Evolutionary conservation across 345 rosid species (phyloP).

Genomic region (Hibiscus tridactylites): DNA sequence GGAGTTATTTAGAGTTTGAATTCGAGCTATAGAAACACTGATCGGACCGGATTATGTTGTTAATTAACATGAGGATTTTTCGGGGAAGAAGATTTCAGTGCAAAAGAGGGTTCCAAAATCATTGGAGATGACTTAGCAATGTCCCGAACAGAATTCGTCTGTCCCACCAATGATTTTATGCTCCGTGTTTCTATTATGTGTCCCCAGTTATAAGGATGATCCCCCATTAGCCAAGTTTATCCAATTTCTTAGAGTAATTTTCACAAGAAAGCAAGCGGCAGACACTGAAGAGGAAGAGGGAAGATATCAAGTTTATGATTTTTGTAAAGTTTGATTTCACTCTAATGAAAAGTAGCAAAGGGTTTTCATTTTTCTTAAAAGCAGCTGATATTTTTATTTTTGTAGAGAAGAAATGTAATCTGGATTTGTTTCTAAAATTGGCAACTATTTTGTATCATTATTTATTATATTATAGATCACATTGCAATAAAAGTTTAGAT

Average conservation of each 20-base stretch:
- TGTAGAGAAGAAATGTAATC: background rate
- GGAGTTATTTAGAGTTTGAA: constrained; percentile 10
- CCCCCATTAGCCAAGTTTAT: constrained; percentile 35
- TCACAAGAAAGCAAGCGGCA: constrained; percentile 14
- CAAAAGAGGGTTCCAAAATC: constrained; percentile 26
- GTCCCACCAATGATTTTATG: too few species aligned
- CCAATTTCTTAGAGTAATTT: constrained; percentile 12
- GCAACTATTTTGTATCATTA: background rate
- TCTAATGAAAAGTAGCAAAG: constrained; percentile 4
- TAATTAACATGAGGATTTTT: constrained; percentile 8
- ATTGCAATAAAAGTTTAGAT: too few species aligned
- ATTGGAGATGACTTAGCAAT: constrained; percentile 37
- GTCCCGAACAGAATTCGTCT: background rate
- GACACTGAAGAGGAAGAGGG: constrained; percentile 30
- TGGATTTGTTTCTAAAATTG: background rate
- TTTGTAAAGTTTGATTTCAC: constrained; percentile 16
- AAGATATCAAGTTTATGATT: background rate
- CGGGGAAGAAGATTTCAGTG: constrained; percentile 9
- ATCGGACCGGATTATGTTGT: constrained; percentile 8
- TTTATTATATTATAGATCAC: too few species aligned
- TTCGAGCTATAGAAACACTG: background rate
- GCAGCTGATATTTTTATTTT: background rate
- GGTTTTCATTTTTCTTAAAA: background rate
- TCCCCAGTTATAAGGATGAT: constrained; percentile 30
- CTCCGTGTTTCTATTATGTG: too few species aligned